A percentile compares a stretch with the other conserved stretches of the same genome.
Evolutionary conservation across 345 rosid species (phyloP).

Genomic region (Dipteronia dyeriana): DNA sequence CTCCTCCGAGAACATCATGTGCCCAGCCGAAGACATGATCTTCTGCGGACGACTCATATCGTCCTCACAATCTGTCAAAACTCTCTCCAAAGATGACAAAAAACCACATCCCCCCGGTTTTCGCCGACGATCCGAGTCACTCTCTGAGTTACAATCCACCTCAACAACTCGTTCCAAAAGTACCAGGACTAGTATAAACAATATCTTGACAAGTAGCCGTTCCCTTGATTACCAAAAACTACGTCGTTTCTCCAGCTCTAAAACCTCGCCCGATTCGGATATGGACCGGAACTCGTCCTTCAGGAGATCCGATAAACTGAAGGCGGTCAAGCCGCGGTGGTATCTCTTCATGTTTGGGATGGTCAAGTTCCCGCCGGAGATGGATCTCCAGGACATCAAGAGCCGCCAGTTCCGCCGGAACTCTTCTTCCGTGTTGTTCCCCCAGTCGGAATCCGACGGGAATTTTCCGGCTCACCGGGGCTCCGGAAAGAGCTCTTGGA

Average conservation of each 20-base stretch:
- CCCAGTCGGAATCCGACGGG: constrained; percentile 23
- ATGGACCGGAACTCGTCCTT: constrained; percentile 31
- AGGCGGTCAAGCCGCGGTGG: constrained; percentile 55
- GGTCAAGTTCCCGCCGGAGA: constrained; percentile 57
- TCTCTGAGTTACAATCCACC: constrained; percentile 39
- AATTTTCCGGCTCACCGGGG: constrained; percentile 28
- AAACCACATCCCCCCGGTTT: background rate
- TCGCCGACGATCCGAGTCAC: constrained; percentile 58
- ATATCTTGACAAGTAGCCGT: constrained; percentile 52
- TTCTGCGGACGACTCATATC: constrained; percentile 70
- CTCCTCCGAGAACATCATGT: constrained; percentile 44
- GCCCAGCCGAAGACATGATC: constrained; percentile 77
- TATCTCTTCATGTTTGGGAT: constrained; percentile 62
- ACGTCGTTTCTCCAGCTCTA: constrained; percentile 25
- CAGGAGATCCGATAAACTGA: constrained; percentile 29
- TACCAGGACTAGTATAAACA: constrained; percentile 16
- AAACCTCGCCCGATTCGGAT: constrained; percentile 8
- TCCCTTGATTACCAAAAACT: constrained; percentile 57
- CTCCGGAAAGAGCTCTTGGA: constrained; percentile 48
- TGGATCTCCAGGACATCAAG: constrained; percentile 65
- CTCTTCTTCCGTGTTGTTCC: constrained; percentile 42
- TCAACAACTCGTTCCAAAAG: constrained; percentile 29
- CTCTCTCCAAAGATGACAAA: constrained; percentile 4
- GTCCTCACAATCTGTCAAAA: constrained; percentile 28
- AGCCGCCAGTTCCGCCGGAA: constrained; percentile 66